Conservation (phyloP, 192 early-diverging fungal genomes). For the Ambispora gerdemannii region DNA sequence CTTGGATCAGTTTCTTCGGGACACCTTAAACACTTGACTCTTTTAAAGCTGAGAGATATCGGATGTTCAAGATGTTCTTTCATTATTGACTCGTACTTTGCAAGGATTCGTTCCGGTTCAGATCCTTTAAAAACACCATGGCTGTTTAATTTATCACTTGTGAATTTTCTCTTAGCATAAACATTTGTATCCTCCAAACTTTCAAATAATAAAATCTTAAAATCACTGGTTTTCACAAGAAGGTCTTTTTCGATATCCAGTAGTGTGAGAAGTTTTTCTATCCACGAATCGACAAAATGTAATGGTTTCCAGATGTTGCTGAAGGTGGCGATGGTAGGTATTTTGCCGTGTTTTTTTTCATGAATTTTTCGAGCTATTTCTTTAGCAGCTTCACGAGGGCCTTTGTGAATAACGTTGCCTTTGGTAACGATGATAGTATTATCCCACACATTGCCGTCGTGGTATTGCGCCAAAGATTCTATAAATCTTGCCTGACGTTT, state of each 20-base stretch:
- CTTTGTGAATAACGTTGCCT: constrained; percentile 6
- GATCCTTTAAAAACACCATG: constrained; percentile 18
- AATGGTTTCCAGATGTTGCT: too few species aligned
- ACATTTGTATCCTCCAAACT: background rate
- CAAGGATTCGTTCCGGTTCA: constrained; percentile 6
- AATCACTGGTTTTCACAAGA: constrained; percentile 8
- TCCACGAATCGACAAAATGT: too few species aligned
- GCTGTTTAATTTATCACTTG: background rate
- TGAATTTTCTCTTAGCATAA: background rate
- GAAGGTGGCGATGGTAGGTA: too few species aligned
- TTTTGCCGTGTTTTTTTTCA: too few species aligned
- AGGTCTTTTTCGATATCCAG: background rate
- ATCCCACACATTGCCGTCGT: constrained; percentile 29
- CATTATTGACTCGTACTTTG: constrained; percentile 9
- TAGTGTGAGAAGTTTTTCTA: too few species aligned
- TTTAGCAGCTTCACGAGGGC: constrained; percentile 16
- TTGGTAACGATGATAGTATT: constrained; percentile 29
- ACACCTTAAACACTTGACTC: background rate
- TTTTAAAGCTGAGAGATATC: background rate
- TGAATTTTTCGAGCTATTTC: background rate
- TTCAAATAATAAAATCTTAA: constrained; percentile 8
- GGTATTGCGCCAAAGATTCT: constrained; percentile 8
- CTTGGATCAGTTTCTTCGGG: constrained; percentile 21
- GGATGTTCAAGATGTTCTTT: background rate
- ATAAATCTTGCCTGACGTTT: constrained; percentile 27